phyloP scores from a whole-genome alignment of 768 basidiomycete species.

The Boletus sp. region DNA sequence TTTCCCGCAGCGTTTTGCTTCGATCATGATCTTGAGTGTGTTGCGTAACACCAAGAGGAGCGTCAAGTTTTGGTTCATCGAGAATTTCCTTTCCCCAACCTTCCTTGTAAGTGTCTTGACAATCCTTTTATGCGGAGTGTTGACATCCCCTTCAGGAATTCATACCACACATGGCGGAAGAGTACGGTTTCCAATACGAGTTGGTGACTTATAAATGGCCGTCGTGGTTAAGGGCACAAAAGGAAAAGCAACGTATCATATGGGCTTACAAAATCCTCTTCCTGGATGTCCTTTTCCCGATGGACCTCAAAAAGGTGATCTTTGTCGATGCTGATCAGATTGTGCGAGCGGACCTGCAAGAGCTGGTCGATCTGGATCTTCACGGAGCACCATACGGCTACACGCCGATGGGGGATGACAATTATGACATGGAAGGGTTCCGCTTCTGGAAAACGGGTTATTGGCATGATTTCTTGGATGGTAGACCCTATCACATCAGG shows the following conservation, averaged over 20 bases:
- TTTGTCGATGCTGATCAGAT: constrained; percentile 99
- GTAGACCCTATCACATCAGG: constrained; percentile 94
- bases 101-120: constrained; percentile 66
- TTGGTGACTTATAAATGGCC: constrained; percentile 99
- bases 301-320: constrained; percentile 98
- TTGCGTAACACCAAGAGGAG: constrained; percentile 89
- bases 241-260: constrained; percentile 96
- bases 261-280: constrained; percentile 99
- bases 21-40: constrained; percentile 98
- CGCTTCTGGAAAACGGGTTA: constrained; percentile 99
- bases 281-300: constrained; percentile 97
- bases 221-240: constrained; percentile 94
- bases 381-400: constrained; percentile 94
- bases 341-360: constrained; percentile 92
- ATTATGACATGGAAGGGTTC: constrained; percentile 94
- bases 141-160: constrained; percentile 62
- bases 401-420: constrained; percentile 97
- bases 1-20: constrained; percentile 77
- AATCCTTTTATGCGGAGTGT: neutral
- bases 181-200: constrained; percentile 94
- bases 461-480: constrained; percentile 86
- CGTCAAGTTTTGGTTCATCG: constrained; percentile 99
- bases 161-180: constrained; percentile 87
- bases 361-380: constrained; percentile 90
- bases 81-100: constrained; percentile 97